Percentiles rank a stretch among this genome's conserved stretches.
These are phyloP conservation scores for Asterochloris erici DNA, from an alignment of 139 green algal species.

Conservation along the genomic window DNA sequence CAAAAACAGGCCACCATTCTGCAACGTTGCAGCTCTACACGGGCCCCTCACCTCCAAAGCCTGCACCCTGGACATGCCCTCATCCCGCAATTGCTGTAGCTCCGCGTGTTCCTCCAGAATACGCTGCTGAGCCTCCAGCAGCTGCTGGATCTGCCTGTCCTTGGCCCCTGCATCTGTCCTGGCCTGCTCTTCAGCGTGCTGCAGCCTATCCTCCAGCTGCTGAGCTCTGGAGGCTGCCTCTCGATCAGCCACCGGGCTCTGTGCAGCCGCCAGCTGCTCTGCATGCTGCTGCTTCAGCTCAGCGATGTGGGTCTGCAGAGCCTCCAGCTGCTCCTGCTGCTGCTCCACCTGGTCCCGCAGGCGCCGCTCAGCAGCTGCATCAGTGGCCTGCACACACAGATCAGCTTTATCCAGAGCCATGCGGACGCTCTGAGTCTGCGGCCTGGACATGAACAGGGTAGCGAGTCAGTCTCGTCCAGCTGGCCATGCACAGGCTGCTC, in stretches of 20 bases:
- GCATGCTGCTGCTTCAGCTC: not conserved
- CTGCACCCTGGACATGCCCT: not conserved
- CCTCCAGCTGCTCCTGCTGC: not conserved
- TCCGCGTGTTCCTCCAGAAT: not conserved
- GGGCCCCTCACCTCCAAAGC: not conserved
- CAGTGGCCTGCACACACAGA: too few species aligned
- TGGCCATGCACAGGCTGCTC: too few species aligned
- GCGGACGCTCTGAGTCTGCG: too few species aligned
- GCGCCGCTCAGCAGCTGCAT: not conserved
- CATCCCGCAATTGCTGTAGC: not conserved
- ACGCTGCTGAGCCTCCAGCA: not conserved
- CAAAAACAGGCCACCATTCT: too few species aligned
- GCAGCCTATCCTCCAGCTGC: too few species aligned
- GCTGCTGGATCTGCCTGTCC: constrained; percentile 6
- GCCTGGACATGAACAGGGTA: too few species aligned
- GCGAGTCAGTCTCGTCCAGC: too few species aligned
- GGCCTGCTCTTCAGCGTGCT: too few species aligned
- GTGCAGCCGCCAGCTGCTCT: not conserved
- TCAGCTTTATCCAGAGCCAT: too few species aligned
- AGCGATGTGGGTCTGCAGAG: not conserved
- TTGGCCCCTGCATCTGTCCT: not conserved
- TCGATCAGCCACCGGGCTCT: too few species aligned
- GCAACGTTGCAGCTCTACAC: too few species aligned
- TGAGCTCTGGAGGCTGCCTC: too few species aligned
- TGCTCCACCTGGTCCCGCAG: not conserved